Percentiles rank a stretch among this genome's conserved stretches.
phyloP scores from a whole-genome alignment of 169 alveolate species.

The Eimeria falciformis region DNA sequence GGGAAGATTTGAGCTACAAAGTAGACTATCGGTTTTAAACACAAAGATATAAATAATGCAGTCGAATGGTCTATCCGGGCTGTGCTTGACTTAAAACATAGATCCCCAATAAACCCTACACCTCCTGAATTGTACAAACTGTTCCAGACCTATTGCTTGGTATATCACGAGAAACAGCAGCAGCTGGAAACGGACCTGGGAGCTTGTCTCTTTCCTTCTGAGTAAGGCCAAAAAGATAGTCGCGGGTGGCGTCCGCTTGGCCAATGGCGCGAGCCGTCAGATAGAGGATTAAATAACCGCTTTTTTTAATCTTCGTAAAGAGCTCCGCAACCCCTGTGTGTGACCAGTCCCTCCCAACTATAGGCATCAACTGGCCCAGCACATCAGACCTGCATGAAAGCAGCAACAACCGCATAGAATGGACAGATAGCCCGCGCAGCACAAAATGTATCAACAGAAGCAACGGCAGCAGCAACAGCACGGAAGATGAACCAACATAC shows the following conservation, averaged over 20 bases:
- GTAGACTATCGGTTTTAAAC: too few species aligned
- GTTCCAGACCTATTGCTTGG: too few species aligned
- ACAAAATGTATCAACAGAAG: background rate
- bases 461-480: background rate
- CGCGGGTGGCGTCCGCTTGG: slow-evolving; percentile 96
- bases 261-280: slow-evolving; percentile 99
- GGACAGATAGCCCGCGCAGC: too few species aligned
- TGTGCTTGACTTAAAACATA: too few species aligned
- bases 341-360: slow-evolving; percentile 98
- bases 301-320: slow-evolving; percentile 90
- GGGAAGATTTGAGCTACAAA: too few species aligned
- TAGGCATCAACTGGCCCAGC: slow-evolving; percentile 97
- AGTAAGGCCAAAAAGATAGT: slow-evolving; percentile 91
- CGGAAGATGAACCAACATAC: background rate
- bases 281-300: slow-evolving; percentile 97
- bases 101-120: too few species aligned
- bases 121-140: too few species aligned
- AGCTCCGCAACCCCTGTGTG: slow-evolving; percentile 97
- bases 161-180: too few species aligned
- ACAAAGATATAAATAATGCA: too few species aligned
- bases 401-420: background rate
- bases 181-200: slow-evolving; percentile 79
- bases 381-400: slow-evolving; percentile 91
- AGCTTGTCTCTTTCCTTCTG: slow-evolving; percentile 90
- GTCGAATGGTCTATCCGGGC: too few species aligned